phyloP scores from a whole-genome alignment of 768 basidiomycete species.

The Trametes sanguinea region DNA sequence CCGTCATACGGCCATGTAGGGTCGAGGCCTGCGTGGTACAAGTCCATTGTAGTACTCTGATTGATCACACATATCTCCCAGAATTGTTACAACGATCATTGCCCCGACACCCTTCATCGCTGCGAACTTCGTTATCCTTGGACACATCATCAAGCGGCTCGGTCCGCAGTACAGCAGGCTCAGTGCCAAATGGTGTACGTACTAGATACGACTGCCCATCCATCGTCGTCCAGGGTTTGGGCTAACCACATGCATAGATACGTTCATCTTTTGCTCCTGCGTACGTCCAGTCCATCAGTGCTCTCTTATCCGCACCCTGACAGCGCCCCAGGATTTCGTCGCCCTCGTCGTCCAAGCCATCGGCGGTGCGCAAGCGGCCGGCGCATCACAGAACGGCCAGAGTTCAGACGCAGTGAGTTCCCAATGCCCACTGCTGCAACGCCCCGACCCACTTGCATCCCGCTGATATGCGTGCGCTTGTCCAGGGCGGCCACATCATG shows the following conservation, averaged over 20 bases:
- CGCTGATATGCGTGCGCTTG: no score
- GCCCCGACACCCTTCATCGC: conserved; percentile 59
- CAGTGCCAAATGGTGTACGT: conserved; percentile 45
- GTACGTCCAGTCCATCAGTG: conserved; percentile 20
- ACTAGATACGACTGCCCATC: no score
- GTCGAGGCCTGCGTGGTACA: no score
- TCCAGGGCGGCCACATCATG: conserved; percentile 55
- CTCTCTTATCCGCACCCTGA: not conserved
- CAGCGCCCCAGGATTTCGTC: conserved; percentile 45
- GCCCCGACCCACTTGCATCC: not conserved
- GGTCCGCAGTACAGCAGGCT: conserved; percentile 51
- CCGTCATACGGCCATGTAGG: not conserved
- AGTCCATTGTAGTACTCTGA: not conserved
- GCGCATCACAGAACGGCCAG: conserved; percentile 14
- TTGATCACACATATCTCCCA: conserved; percentile 20
- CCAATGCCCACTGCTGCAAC: conserved; percentile 19
- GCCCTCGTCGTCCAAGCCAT: conserved; percentile 65
- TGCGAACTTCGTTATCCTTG: conserved; percentile 61
- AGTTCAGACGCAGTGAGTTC: conserved; percentile 22
- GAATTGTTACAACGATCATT: conserved; percentile 54
- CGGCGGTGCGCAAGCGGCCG: conserved; percentile 56
- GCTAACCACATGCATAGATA: conserved; percentile 35
- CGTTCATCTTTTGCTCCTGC: conserved; percentile 45
- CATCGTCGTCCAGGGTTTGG: no score
- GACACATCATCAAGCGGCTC: conserved; percentile 46